Evolutionary conservation across 1,284 basidiomycete species (phyloP).

Genomic region (Cystobasidium sp.): DNA sequence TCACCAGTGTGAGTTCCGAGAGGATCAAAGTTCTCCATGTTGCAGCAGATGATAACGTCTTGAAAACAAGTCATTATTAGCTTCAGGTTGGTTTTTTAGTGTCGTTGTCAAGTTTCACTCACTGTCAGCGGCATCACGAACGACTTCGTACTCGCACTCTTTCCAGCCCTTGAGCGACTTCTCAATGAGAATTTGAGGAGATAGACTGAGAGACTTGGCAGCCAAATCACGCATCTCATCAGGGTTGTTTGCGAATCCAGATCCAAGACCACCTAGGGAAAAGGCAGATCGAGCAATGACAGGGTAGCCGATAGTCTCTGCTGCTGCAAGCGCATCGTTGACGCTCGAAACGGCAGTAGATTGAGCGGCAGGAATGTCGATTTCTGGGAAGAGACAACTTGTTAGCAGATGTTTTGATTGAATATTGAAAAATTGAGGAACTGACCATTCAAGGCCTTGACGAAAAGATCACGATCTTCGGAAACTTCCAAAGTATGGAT

Average conservation of each 20-base stretch:
- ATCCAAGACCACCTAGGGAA: slow-evolving; percentile 96
- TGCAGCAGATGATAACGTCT: slow-evolving; percentile 48
- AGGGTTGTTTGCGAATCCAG: slow-evolving; percentile 94
- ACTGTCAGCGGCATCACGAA: slow-evolving; percentile 88
- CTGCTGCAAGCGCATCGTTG: slow-evolving; percentile 87
- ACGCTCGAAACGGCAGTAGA: slow-evolving; percentile 98
- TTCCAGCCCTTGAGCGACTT: slow-evolving; percentile 99
- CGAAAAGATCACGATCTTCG: slow-evolving; percentile 96
- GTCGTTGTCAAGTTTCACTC: slow-evolving; percentile 43
- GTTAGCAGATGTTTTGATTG: slow-evolving; percentile 28
- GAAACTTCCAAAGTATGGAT: slow-evolving; percentile 93
- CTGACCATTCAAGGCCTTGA: slow-evolving; percentile 90
- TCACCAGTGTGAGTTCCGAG: slow-evolving; percentile 99
- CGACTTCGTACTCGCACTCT: slow-evolving; percentile 98
- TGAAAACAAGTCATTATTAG: slow-evolving; percentile 20
- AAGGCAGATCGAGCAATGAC: slow-evolving; percentile 98
- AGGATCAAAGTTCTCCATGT: slow-evolving; percentile 98
- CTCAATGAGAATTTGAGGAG: slow-evolving; percentile 96
- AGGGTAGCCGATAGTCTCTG: slow-evolving; percentile 90
- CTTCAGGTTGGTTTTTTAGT: not conserved
- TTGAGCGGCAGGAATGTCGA: slow-evolving; percentile 94
- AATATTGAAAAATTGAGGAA: slow-evolving; percentile 46
- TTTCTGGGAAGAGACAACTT: slow-evolving; percentile 67
- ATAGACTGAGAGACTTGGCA: slow-evolving; percentile 86
- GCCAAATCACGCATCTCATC: slow-evolving; percentile 94